Percentiles rank a stretch among this genome's conserved stretches.
These are phyloP conservation scores for Fusarium xyrophilum DNA, from an alignment of 2,329 filamentous ascomycete genomes.

Conservation along the genomic window DNA sequence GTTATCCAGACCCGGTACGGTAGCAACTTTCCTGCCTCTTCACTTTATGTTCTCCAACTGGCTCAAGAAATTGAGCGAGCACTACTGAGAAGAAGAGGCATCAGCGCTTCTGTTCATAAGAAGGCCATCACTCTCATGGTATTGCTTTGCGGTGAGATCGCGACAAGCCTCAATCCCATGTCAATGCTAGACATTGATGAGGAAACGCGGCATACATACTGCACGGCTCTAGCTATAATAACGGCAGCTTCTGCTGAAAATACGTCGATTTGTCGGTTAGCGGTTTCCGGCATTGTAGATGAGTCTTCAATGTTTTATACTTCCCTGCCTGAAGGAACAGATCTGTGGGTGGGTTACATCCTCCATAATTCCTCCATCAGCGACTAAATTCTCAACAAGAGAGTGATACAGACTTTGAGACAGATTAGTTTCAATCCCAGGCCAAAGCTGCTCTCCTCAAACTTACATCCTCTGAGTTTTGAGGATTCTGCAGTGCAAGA, in stretches of 20 bases:
- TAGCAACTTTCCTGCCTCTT: conserved; percentile 39
- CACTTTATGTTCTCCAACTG: conserved; percentile 48
- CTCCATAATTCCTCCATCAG: background rate
- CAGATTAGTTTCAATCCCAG: conserved; percentile 36
- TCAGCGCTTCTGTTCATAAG: conserved; percentile 36
- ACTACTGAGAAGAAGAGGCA: conserved; percentile 21
- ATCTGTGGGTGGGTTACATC: conserved; percentile 50
- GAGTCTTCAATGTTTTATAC: conserved; percentile 49
- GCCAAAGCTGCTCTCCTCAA: conserved; percentile 35
- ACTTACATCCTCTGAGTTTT: conserved; percentile 42
- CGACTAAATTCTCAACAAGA: conserved; percentile 40
- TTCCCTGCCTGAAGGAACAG: conserved; percentile 45
- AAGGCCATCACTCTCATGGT: conserved; percentile 51
- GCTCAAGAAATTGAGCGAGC: conserved; percentile 46
- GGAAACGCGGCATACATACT: conserved; percentile 47
- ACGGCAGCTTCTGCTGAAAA: conserved; percentile 46
- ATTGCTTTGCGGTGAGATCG: conserved; percentile 52
- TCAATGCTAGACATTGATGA: conserved; percentile 40
- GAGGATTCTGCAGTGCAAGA: conserved; percentile 41
- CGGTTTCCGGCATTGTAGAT: conserved; percentile 53
- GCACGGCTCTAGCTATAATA: conserved; percentile 49
- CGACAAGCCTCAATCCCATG: conserved; percentile 45
- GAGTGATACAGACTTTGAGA: conserved; percentile 41
- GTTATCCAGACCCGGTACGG: conserved; percentile 50
- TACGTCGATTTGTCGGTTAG: conserved; percentile 49